These are phyloP conservation scores for Stereum hirsutum DNA, from an alignment of 1,284 basidiomycete species.

Conservation along the genomic window DNA sequence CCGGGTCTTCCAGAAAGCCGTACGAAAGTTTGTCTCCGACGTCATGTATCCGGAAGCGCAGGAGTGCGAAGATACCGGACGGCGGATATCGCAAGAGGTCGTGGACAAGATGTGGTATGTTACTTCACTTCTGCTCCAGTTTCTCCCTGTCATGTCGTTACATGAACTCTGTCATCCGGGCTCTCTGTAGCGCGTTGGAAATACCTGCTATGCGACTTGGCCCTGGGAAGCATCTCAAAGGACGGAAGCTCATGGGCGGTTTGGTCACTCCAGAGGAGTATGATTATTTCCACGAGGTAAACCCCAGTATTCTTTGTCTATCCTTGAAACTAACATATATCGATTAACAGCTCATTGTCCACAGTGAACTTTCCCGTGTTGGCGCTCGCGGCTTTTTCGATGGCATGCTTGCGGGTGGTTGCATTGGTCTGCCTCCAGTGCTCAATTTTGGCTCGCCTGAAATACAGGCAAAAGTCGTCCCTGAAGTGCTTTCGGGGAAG, in stretches of 20 bases:
- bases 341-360: constrained; percentile 64
- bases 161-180: too few species aligned
- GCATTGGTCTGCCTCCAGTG: constrained; percentile 80
- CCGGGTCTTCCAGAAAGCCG: constrained; percentile 53
- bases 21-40: constrained; percentile 56
- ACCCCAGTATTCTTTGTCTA: background rate
- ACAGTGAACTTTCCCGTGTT: constrained; percentile 78
- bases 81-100: constrained; percentile 66
- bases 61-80: constrained; percentile 73
- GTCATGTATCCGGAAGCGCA: constrained; percentile 57
- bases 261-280: constrained; percentile 84
- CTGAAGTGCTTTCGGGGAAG: constrained; percentile 70
- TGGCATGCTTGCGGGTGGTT: constrained; percentile 72
- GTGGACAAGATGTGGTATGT: constrained; percentile 64
- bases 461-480: constrained; percentile 56
- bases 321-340: constrained; percentile 18
- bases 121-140: background rate
- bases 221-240: constrained; percentile 83
- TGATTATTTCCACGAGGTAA: constrained; percentile 77
- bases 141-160: too few species aligned
- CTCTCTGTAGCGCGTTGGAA: constrained; percentile 50
- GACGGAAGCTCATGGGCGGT: constrained; percentile 76
- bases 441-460: constrained; percentile 82
- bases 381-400: constrained; percentile 83
- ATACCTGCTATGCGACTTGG: constrained; percentile 92